Conservation (phyloP, 768 basidiomycete genomes). For the Lactifluus hygrophoroides region DNA sequence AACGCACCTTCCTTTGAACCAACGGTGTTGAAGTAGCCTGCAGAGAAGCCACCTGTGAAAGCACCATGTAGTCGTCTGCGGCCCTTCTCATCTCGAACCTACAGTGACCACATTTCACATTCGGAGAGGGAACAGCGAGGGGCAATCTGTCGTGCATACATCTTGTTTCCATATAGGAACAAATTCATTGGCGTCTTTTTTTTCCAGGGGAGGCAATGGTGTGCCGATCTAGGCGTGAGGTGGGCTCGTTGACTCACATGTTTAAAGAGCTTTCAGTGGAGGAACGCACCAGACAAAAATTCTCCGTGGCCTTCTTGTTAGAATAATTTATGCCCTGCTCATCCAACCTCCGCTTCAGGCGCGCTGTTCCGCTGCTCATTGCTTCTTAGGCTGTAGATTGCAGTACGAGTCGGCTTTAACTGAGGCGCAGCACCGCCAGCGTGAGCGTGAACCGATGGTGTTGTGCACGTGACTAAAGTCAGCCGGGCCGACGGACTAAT, state of each 20-base stretch:
- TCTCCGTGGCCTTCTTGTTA: conserved; percentile 66
- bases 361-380: conserved; percentile 36
- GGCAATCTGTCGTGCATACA: conserved; percentile 35
- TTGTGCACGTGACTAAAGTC: no score
- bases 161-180: conserved; percentile 99
- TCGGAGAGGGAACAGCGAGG: conserved; percentile 17
- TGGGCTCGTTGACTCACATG: not conserved
- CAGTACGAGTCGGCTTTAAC: not conserved
- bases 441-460: no score
- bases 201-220: conserved; percentile 89
- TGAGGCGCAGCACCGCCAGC: no score
- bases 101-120: conserved; percentile 9
- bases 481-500: no score
- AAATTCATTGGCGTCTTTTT: conserved; percentile 87
- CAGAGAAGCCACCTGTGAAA: conserved; percentile 96
- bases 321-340: conserved; percentile 68
- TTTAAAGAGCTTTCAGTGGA: not conserved
- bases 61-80: conserved; percentile 92
- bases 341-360: conserved; percentile 79
- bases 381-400: not conserved
- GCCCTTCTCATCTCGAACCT: conserved; percentile 92
- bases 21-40: conserved; percentile 94
- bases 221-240: conserved; percentile 68
- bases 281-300: conserved; percentile 66
- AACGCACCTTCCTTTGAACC: conserved; percentile 85